Evolutionary conservation across 805 yeast genomes (phyloP), one percentile per base, ranked within the genome.

Genomic region (Geotrichum ghanense): DNA sequence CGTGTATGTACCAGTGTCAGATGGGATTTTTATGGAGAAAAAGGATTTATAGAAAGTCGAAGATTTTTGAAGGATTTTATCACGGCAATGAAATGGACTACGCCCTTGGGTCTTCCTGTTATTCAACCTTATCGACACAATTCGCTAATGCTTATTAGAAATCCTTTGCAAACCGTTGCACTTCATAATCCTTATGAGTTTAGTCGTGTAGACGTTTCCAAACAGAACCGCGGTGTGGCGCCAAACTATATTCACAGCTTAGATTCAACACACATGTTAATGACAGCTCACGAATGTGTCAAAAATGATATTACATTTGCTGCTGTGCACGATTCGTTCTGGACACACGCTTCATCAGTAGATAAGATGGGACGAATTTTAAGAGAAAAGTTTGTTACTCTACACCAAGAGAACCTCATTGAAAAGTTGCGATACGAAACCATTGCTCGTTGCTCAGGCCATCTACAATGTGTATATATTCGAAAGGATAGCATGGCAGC

Each of bases 1-100:
- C 70, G 82, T 49, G 86, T 92, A 51, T 73, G 90, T 12, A 82
- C 81, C 57, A 80, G 92, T 3, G 76, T 86, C 16, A 72, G 90
- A 42, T 63, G 84, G 14, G 89, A 82, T 54, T 68, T 75, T 41
- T 39, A 39, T n/a, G 23, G 25, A 7, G 16, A 19, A 17, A 80
- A 74, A 4, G 40, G 42, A 3, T 46, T 46, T 31, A 53, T 63
- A n/a, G 58, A 62, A 22, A 63, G 70, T 49, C 62, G 68, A 22
- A 67, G 68, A 22, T 74, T 72, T 45, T 72, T 72, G 44, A 81
- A 82, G 3, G 79, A 75, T 48, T 81, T 76, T 56, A 76, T 86
- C 73, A 78, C 95, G 1, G 78, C 94, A 3, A 96, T 92, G 4
- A 87, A 92, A 55, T 92, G 98, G 98, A 92, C 99, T 0, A 83